Evolutionary conservation across 495 filamentous ascomycete genomes (phyloP), one percentile per base, ranked within the genome.

Genomic region (Daldinia decipiens): DNA sequence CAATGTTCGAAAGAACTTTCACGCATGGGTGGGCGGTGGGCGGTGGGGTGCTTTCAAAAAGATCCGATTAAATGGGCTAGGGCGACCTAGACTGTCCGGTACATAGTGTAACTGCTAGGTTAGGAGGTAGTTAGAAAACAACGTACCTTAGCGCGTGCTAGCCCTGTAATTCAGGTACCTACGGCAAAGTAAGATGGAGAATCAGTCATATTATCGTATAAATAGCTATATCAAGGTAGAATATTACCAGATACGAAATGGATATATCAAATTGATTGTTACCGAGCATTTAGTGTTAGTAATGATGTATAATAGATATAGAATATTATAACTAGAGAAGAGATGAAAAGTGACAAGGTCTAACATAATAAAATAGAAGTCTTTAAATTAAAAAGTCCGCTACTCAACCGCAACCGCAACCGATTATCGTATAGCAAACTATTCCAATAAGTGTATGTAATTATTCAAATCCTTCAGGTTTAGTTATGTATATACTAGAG

Each of bases 1-100:
- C 31, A 57, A 53, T 47, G 43, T 47, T 47, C 43, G 43, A 53
- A 27, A 31, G 50, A 53, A 53, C 50, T 29, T 52, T 53, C 50
- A 53, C 12, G 21, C 50, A 53, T 53, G 62, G 51, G 3, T 39
- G 40, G 62, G 7, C 27, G 51, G 3, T 39, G 40, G 62, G 7
- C 27, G 40, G 62, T 52, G 62, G 62, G 54, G 62, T 66, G 17
- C 43, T 58, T 12, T 50, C 27, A 11, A 36, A 67, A 67, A 67
- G 56, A 67, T 67, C 64, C 64, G 64, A 67, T 40, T 65, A 59
- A 36, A 36, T 12, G 62, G 39, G 34, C 43, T 32, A 52, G 59
- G 43, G 47, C 45, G 17, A 52, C 62, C 53, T 59, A 59, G 56
- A 59, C 54, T 66, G 32, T 45, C 55, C 32, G 54, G 63, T 34